phyloP scores from a whole-genome alignment of 768 basidiomycete genomes.

The Termitomyces sp. region DNA sequence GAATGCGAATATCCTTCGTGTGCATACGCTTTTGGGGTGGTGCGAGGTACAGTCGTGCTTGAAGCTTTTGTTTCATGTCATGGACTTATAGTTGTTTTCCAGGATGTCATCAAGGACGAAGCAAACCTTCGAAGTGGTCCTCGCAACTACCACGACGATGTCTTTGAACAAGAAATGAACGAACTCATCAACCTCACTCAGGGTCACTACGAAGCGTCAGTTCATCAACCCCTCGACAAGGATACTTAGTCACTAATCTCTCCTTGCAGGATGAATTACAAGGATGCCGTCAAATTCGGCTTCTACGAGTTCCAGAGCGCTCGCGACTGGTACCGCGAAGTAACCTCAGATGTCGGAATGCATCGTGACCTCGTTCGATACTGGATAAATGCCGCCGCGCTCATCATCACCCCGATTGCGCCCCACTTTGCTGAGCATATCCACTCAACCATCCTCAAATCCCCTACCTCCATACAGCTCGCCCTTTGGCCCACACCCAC shows the following conservation, averaged over 20 bases:
- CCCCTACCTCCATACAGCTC: conserved; percentile 71
- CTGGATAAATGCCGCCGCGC: conserved; percentile 79
- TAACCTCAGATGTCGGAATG: conserved; percentile 87
- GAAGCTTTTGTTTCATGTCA: conserved; percentile 28
- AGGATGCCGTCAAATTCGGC: conserved; percentile 91
- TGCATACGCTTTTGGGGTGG: conserved; percentile 90
- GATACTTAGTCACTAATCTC: background rate
- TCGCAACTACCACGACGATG: conserved; percentile 77
- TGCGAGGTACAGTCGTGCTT: conserved; percentile 71
- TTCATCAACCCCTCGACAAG: background rate
- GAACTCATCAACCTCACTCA: conserved; percentile 80
- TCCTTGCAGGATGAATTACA: conserved; percentile 76
- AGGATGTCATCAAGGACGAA: conserved; percentile 81
- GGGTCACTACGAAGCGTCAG: conserved; percentile 76
- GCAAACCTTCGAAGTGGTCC: conserved; percentile 69
- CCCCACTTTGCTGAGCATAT: conserved; percentile 95
- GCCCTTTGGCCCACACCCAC: conserved; percentile 79
- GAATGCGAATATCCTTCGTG: conserved; percentile 90
- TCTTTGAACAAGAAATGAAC: conserved; percentile 91
- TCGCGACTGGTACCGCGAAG: conserved; percentile 95
- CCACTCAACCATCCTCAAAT: conserved; percentile 70
- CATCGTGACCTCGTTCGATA: conserved; percentile 80
- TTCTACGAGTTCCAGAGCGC: conserved; percentile 93
- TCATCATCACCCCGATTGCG: conserved; percentile 82
- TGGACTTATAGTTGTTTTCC: conserved; percentile 7